Base-by-base conservation (phyloP, 2,329 filamentous ascomycete genomes). In the Xenosphaeropsis pyriputrescens region DNA sequence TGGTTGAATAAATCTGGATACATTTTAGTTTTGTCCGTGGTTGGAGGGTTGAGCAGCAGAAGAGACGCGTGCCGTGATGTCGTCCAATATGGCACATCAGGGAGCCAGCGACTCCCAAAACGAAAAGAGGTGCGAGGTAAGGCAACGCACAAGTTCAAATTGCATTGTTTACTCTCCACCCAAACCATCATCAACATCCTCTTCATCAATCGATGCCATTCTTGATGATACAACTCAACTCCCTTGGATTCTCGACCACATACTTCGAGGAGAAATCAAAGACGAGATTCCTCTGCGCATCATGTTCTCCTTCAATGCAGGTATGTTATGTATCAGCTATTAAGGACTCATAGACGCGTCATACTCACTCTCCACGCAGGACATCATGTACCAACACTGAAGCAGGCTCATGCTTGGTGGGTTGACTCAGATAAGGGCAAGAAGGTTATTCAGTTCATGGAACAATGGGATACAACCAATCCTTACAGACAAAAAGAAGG, bases 341-440 rank as follows among this genome's bases (percentile, higher is more conserved):
- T 7, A 35, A 19, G 7, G 4, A 18, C 6, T 22, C 14, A 16
- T 5, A n/a, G 7, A 18, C 13, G 8, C 18, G 8, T 5, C 14
- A 18, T 14, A 19, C 18, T 17, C 18, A n/a, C 14, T n/a, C 13
- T 35, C 16, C 7, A 8, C 29, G 14, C 22, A 50, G 50, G 46
- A 6, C 42, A 50, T 15, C 41, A 39, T 35, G 32, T 51, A 4
- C 47, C 48, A 5, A 45, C 36, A 6, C 34, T 52, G 2, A 47
- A 42, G 26, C 44, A 50, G n/a, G 43, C 42, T 2, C 37, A 52
- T 18, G 19, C 39, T 4, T 53, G 43, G 41, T 52, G 50, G 50
- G 38, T 45, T 17, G 39, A 47, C 29, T 45, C 48, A 12, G 30
- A 38, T n/a, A 39, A 48, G 18, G 50, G 46, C 11, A 39, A 40